phyloP scores from a whole-genome alignment of 2,329 filamentous ascomycete genomes.

The Westerdykella ornata region DNA sequence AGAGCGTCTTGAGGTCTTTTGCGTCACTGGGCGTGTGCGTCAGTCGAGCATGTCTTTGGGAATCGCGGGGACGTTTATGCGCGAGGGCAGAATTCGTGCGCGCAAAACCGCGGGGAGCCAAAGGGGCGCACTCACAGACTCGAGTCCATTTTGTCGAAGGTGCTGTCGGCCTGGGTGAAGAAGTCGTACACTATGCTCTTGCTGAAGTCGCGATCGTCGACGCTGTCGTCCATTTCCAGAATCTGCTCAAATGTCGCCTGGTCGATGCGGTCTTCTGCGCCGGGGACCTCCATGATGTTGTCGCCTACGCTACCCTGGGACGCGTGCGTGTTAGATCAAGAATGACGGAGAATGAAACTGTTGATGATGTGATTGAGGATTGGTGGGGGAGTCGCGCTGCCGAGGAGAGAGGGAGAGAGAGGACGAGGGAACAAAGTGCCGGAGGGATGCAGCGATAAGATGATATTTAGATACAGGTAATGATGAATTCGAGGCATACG shows the following conservation, averaged over 20 bases:
- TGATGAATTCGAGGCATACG: too few species aligned
- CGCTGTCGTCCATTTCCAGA: conserved; percentile 94
- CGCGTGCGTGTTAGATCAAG: background rate
- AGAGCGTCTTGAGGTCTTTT: conserved; percentile 67
- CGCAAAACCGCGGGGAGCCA: background rate
- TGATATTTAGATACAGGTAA: too few species aligned
- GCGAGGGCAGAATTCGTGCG: too few species aligned
- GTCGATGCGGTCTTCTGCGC: conserved; percentile 73
- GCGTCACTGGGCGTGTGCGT: conserved; percentile 50
- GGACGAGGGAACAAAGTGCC: conserved; percentile 8
- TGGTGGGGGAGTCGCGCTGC: background rate
- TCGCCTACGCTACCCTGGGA: conserved; percentile 20
- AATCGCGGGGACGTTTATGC: background rate
- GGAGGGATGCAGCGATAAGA: background rate
- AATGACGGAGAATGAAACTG: conserved; percentile 3
- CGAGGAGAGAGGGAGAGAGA: conserved; percentile 4
- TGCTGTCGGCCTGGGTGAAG: conserved; percentile 82
- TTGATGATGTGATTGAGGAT: background rate
- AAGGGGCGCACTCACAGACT: conserved; percentile 61
- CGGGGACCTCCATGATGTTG: conserved; percentile 44
- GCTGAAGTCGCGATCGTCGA: conserved; percentile 80
- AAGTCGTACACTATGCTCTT: conserved; percentile 83
- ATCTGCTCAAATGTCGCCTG: conserved; percentile 82
- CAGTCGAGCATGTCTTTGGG: conserved; percentile 1
- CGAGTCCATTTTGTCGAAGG: conserved; percentile 76